These are phyloP conservation scores for Symbiotaphrina buchneri DNA, from an alignment of 495 filamentous ascomycete species.

Conservation along the genomic window DNA sequence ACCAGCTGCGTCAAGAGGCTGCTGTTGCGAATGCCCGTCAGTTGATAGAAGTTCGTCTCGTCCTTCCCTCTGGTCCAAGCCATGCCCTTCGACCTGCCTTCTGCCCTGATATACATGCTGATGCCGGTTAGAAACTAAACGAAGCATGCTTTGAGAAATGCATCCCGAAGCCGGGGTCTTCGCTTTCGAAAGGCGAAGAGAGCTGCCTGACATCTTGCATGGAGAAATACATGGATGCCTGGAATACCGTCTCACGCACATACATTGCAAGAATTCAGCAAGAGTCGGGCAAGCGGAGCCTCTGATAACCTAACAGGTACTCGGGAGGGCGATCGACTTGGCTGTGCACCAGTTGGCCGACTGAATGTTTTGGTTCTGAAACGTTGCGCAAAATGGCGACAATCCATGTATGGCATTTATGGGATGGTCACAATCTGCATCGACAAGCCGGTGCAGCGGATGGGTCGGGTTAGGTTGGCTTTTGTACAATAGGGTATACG, in stretches of 20 bases:
- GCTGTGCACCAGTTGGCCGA: neutral
- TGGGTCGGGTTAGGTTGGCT: no score
- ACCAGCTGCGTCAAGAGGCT: constrained; percentile 52
- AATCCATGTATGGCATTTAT: no score
- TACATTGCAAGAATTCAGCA: constrained; percentile 55
- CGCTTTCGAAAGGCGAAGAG: constrained; percentile 48
- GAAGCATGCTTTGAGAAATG: constrained; percentile 92
- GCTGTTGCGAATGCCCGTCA: constrained; percentile 30
- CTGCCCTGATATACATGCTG: neutral
- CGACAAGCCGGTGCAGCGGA: no score
- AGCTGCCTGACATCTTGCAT: constrained; percentile 72
- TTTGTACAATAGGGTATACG: no score
- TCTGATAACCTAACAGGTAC: no score
- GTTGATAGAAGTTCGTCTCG: constrained; percentile 10
- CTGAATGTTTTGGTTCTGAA: neutral
- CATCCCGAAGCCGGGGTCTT: constrained; percentile 60
- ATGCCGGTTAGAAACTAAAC: constrained; percentile 62
- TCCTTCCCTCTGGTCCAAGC: neutral
- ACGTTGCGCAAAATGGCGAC: no score
- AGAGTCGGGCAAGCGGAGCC: no score
- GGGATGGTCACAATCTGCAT: no score
- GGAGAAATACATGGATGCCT: constrained; percentile 91
- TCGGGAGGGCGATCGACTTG: no score
- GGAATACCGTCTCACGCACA: constrained; percentile 62
- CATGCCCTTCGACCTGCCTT: neutral